Evolutionary conservation across 2,329 filamentous ascomycete species (phyloP), one percentile per base, ranked within the genome.

Genomic region (Bimuria novae-zelandiae): DNA sequence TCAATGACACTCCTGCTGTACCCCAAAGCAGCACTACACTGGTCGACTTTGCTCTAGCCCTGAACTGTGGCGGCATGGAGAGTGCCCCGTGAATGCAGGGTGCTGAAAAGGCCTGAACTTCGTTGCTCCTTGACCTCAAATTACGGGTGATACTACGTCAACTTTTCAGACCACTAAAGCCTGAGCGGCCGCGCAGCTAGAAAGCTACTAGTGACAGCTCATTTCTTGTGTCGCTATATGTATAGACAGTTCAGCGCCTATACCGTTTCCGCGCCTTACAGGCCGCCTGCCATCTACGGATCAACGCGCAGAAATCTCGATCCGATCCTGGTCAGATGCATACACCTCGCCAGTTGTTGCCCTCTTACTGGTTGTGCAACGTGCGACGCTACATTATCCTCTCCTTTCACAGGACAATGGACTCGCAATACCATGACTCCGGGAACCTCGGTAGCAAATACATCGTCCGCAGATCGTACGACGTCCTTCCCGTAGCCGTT

Each of bases 381-480:
- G 35, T 19, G 39, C 43, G 46, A 42, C 30, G 47, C 32, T n/a
- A 8, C 33, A 16, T 55, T 19, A 52, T 51, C 48, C 51, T 36
- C 32, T 12, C 11, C 11, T n/a, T 33, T 11, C 4, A 33, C 30
- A 12, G n/a, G 27, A 33, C 16, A 40, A 16, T 35, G 30, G 29
- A 35, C 21, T 32, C 21, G 30, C 17, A 12, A 33, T 21, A n/a
- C 27, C 25, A 45, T 17, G 17, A 30, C 8, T 43, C 23, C n/a
- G 30, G 19, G 21, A 7, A 45, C 21, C 19, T 23, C 42, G 14
- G 17, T 14, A 30, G 33, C 17, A 25, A 12, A 17, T 14, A 10
- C 21, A 21, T 30, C 16, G 33, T 10, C 32, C 47, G 51, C 42
- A 25, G 22, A 57, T 60, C 56, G 59, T 63, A 60, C 59, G 51